Evolutionary conservation across 2,329 filamentous ascomycete species (phyloP).

Genomic region (Cladobotryum mycophilum): DNA sequence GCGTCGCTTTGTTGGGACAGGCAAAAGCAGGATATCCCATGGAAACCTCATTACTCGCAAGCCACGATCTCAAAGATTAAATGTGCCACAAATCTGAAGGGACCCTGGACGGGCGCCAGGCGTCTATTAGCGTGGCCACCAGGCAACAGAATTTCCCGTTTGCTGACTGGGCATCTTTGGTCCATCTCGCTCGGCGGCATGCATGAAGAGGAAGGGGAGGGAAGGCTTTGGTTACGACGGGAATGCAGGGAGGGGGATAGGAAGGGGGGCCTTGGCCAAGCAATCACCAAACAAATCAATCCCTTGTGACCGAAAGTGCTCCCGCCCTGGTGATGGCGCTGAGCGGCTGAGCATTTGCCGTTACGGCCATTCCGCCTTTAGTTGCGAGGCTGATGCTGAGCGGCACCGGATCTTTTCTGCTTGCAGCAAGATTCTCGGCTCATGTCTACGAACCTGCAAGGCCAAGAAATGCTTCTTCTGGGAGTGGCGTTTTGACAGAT

Average conservation of each 20-base stretch:
- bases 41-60: constrained; percentile 2
- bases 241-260: neutral
- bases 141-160: constrained; percentile 27
- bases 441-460: no score
- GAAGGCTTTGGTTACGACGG: constrained; percentile 4
- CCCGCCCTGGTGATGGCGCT: neutral
- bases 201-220: neutral
- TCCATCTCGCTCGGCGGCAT: constrained; percentile 2
- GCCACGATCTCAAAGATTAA: neutral
- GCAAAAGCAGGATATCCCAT: no score
- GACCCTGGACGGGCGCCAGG: neutral
- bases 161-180: constrained; percentile 20
- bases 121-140: constrained; percentile 1
- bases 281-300: neutral
- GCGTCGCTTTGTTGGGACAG: no score
- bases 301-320: neutral
- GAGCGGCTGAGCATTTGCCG: neutral
- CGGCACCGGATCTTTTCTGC: neutral
- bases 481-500: no score
- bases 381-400: neutral
- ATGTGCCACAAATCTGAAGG: neutral
- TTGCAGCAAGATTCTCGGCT: no score
- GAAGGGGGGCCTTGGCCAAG: no score
- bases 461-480: no score
- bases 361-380: no score